These are phyloP conservation scores for Carpinus viminea DNA, from an alignment of 306 rosid genomes.

Conservation along the genomic window DNA sequence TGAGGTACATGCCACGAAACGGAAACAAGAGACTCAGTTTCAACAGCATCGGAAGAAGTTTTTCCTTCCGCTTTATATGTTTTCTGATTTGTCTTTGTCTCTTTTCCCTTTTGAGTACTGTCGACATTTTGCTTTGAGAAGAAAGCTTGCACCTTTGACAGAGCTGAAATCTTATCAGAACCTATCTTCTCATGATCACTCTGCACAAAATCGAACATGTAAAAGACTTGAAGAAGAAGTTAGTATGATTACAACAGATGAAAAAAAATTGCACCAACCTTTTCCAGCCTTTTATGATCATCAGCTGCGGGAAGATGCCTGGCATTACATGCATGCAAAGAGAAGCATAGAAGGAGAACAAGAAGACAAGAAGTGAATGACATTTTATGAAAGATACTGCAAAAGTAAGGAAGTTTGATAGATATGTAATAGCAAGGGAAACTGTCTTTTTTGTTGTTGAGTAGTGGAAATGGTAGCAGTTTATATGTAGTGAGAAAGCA, in stretches of 20 bases:
- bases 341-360: conserved; percentile 54
- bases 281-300: conserved; percentile 19
- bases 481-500: conserved; percentile 31
- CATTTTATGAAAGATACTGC: conserved; percentile 32
- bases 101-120: conserved; percentile 14
- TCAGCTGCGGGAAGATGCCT: conserved; percentile 28
- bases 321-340: conserved; percentile 67
- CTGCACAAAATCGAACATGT: conserved; percentile 39
- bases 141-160: conserved; percentile 13
- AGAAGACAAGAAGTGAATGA: conserved; percentile 38
- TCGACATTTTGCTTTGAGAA: conserved; percentile 13
- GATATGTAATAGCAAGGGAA: not conserved
- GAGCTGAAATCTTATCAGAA: conserved; percentile 8
- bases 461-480: conserved; percentile 16
- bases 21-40: conserved; percentile 33
- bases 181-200: conserved; percentile 24
- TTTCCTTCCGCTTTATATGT: conserved; percentile 5
- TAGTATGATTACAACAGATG: not conserved
- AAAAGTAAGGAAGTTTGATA: not conserved
- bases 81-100: conserved; percentile 20
- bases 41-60: conserved; percentile 8
- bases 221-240: not conserved
- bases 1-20: conserved; percentile 60
- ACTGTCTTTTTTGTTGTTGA: conserved; percentile 15
- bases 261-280: conserved; percentile 32